Conservation (phyloP, 2,329 filamentous ascomycete genomes). For the Setomelanomma holmii region DNA sequence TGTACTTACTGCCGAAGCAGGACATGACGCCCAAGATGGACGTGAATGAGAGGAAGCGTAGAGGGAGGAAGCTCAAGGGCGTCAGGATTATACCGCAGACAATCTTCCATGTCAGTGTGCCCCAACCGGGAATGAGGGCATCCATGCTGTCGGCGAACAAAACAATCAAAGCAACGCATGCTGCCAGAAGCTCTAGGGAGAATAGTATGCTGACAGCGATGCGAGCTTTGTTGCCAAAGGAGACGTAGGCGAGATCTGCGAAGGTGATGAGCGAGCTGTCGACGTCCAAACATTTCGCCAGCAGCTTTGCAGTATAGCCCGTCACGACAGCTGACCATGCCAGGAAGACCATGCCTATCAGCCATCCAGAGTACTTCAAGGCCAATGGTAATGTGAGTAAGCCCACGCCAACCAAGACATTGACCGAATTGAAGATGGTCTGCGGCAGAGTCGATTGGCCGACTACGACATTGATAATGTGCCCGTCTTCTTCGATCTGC, state of each 20-base stretch:
- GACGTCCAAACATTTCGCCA: conserved; percentile 87
- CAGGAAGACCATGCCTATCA: conserved; percentile 79
- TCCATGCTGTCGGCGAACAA: conserved; percentile 94
- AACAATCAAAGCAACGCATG: conserved; percentile 87
- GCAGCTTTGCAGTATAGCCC: conserved; percentile 81
- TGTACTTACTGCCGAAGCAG: conserved; percentile 80
- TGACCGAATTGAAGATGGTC: conserved; percentile 96
- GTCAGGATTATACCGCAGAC: conserved; percentile 80
- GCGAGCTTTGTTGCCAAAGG: conserved; percentile 82
- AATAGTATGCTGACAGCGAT: conserved; percentile 86
- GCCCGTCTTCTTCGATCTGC: conserved; percentile 83
- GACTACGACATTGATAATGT: conserved; percentile 82
- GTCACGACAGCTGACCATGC: conserved; percentile 77
- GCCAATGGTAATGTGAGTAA: conserved; percentile 88
- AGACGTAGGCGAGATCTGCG: conserved; percentile 89
- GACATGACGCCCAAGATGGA: conserved; percentile 92
- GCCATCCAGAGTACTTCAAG: conserved; percentile 86
- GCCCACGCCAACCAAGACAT: conserved; percentile 89
- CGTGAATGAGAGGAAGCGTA: conserved; percentile 85
- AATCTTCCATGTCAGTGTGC: conserved; percentile 80
- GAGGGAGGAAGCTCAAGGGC: conserved; percentile 82
- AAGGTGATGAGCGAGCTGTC: conserved; percentile 90
- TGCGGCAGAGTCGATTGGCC: conserved; percentile 95
- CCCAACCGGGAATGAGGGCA: conserved; percentile 75
- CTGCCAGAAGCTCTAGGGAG: conserved; percentile 83